Evolutionary conservation across 768 basidiomycete genomes (phyloP), one percentile per base, ranked within the genome.

Genomic region (Neoboletus magnificus): DNA sequence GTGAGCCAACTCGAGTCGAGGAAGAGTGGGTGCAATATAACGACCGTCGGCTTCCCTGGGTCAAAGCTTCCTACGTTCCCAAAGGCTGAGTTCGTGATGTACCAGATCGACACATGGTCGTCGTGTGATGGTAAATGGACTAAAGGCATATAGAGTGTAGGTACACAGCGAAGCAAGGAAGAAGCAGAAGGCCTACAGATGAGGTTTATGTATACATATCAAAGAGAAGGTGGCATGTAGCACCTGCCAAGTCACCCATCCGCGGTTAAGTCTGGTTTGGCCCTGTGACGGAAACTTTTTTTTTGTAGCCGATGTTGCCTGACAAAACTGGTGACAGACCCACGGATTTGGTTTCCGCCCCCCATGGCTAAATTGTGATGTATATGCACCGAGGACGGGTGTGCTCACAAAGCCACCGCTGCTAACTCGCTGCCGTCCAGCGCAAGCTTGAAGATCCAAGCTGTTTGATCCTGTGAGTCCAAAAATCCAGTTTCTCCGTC

Each of bases 71-170:
- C 78, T 58, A 89, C 85, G 63, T 83, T 85, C 61, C 76, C 74
- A 59, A 73, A 76, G 0, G 70, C 62, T 4, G 86, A 76, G 69
- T 88, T 89, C 16, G 89, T 87, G 52, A 66, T 78, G 73, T 91
- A 91, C 78, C 78, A 85, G 53, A 91, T 80, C 20, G 86, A 83
- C 48, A 82, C 84, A 68, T 83, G 83, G 77, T 89, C 88, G 61
- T 82, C 79, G 35, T 68, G 63, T 58, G 82, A 80, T 60, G 82
- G 73, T 54, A 90, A 65, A 66, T 89, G 84, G 66, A 90, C 78
- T 74, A 75, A 84, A 47, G 88, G 87, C 87, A 89, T 89, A 29
- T 55, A 57, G 65, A 52, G 47, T 25, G 55, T 22, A 44, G 30
- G 27, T 46, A 83, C 84, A 85, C 55, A 46, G 55, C 53, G 45